These are phyloP conservation scores for Datura wrightii DNA, from an alignment of 257 asterid species.

Conservation along the genomic window DNA sequence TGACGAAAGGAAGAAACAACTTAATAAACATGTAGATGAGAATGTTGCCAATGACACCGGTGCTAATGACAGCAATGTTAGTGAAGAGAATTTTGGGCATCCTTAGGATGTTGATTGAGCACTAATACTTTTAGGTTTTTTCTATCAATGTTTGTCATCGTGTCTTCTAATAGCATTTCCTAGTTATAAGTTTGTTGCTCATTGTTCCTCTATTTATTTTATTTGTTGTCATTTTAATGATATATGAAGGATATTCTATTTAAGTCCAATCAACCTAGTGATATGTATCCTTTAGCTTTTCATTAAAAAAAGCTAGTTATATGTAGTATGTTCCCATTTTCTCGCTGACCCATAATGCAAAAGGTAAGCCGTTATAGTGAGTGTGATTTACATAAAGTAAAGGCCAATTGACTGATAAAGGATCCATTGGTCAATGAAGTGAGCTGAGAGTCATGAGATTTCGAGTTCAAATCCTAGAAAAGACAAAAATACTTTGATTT, in stretches of 20 bases:
- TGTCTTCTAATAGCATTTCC: not conserved
- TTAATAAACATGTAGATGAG: too few relatives aligned
- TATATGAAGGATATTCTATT: too few relatives aligned
- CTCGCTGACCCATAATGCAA: not conserved
- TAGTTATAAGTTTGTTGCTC: not conserved
- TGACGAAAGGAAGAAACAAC: too few relatives aligned
- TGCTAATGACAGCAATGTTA: too few relatives aligned
- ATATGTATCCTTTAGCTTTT: not conserved
- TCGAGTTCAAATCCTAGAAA: not conserved
- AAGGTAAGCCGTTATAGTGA: not conserved
- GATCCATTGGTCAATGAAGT: not conserved
- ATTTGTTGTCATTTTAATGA: not conserved
- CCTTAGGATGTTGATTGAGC: constrained; percentile 8
- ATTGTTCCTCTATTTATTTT: not conserved
- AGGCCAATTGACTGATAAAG: too few relatives aligned
- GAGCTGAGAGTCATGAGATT: not conserved
- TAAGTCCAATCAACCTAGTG: too few relatives aligned
- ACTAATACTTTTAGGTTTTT: not conserved
- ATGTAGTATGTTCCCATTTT: not conserved
- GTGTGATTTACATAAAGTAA: too few relatives aligned
- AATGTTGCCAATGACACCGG: too few relatives aligned
- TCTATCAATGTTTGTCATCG: not conserved
- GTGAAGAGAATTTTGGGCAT: not conserved
- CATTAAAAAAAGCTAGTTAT: not conserved
- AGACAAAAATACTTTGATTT: not conserved